Percentiles rank a stretch among this genome's conserved stretches.
Conservation (phyloP, 495 filamentous ascomycete species). For the Talaromyces trachyspermus region DNA sequence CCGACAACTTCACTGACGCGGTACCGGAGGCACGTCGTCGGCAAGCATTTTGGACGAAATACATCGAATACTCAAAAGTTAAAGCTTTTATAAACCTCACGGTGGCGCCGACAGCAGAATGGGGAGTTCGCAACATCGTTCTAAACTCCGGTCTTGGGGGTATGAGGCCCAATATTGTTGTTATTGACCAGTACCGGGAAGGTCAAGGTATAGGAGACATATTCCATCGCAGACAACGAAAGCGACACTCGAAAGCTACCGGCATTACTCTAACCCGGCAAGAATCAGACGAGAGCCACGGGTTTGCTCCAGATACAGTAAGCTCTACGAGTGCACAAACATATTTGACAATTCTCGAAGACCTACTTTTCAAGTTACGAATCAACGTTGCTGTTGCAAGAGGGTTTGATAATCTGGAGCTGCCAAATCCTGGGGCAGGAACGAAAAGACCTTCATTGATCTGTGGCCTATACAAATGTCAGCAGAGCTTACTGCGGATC, state of each 20-base stretch:
- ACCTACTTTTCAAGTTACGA: conserved; percentile 67
- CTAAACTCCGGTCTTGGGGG: conserved; percentile 79
- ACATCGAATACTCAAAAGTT: conserved; percentile 78
- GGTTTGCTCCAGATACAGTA: conserved; percentile 31
- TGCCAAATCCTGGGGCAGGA: conserved; percentile 50
- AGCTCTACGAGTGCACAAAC: conserved; percentile 55
- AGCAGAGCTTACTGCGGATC: conserved; percentile 64
- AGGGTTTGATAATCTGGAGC: conserved; percentile 70
- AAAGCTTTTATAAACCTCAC: conserved; percentile 86
- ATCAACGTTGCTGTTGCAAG: conserved; percentile 83
- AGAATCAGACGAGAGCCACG: conserved; percentile 35
- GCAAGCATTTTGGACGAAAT: conserved; percentile 75
- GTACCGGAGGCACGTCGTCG: conserved; percentile 77
- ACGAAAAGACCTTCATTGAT: conserved; percentile 74
- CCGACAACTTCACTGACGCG: conserved; percentile 67
- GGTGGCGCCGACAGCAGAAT: conserved; percentile 73
- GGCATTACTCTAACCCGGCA: conserved; percentile 13
- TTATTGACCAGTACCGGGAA: conserved; percentile 63
- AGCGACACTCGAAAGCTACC: conserved; percentile 17
- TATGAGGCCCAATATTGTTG: conserved; percentile 83
- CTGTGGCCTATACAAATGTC: conserved; percentile 85
- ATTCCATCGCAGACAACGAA: conserved; percentile 17
- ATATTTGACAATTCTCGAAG: conserved; percentile 80
- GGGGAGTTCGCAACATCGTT: conserved; percentile 77
- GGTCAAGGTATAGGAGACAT: conserved; percentile 47